Percentiles rank a stretch among this genome's conserved stretches.
Conservation (phyloP, 225 moss, liverwort and hornwort genomes). For the Antitrichia curtipendula region DNA sequence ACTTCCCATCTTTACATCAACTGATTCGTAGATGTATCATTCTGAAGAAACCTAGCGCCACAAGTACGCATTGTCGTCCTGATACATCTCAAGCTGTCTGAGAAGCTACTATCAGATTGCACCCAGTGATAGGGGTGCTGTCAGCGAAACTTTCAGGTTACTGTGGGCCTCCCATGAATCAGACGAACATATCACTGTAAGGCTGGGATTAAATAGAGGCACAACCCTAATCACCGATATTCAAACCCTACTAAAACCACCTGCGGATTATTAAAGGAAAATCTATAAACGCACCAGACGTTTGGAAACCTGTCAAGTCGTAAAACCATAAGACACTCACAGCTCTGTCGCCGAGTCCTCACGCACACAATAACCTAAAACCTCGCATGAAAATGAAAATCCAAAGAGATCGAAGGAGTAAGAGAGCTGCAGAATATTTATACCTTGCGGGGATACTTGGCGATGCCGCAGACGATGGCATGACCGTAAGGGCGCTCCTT, state of each 20-base stretch:
- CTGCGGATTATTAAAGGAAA: neutral
- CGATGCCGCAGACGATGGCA: slow-evolving; percentile 74
- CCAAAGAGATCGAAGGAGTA: neutral
- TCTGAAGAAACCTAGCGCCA: neutral
- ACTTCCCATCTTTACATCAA: neutral
- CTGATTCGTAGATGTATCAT: neutral
- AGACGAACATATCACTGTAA: slow-evolving; percentile 6
- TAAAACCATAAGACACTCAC: neutral
- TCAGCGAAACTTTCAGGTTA: slow-evolving; percentile 8
- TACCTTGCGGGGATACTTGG: slow-evolving; percentile 86
- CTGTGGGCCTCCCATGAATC: slow-evolving; percentile 12
- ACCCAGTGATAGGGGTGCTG: slow-evolving; percentile 4
- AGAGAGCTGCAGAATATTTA: neutral
- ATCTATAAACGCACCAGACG: neutral
- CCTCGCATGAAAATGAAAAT: neutral
- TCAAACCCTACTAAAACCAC: neutral
- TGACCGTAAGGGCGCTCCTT: slow-evolving; percentile 85
- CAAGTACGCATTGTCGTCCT: neutral
- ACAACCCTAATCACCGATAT: neutral
- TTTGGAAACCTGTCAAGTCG: neutral
- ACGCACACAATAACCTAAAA: neutral
- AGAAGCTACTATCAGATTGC: slow-evolving; percentile 12
- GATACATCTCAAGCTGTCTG: neutral
- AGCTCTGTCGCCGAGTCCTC: neutral
- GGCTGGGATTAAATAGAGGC: slow-evolving; percentile 18